A percentile compares a stretch with the other conserved stretches of the same genome.
Conservation (phyloP, 148 eudicot genomes). For the Vaccinium vitisidaea region DNA sequence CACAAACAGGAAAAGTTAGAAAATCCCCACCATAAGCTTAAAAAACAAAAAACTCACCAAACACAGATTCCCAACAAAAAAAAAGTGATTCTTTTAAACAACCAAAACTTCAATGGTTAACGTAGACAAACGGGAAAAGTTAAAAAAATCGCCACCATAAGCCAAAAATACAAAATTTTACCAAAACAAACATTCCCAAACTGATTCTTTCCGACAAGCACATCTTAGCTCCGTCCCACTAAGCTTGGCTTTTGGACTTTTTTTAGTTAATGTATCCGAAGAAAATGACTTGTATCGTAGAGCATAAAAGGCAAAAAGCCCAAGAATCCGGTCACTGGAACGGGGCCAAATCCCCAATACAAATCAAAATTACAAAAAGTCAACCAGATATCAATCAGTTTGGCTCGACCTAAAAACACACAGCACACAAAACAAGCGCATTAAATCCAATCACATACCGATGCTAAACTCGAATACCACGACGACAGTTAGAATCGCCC, state of each 20-base stretch:
- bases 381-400: not conserved
- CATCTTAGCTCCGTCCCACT: too few relatives aligned
- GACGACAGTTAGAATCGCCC: constrained; percentile 67
- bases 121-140: not conserved
- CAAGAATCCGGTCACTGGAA: too few relatives aligned
- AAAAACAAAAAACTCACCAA: not conserved
- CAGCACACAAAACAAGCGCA: not conserved
- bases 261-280: too few relatives aligned
- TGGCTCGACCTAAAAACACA: not conserved
- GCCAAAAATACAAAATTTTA: not conserved
- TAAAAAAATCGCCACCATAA: not conserved
- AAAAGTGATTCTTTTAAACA: not conserved
- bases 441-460: constrained; percentile 24
- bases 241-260: too few relatives aligned
- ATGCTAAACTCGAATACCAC: constrained; percentile 69
- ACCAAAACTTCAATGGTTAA: not conserved
- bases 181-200: not conserved
- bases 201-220: too few relatives aligned
- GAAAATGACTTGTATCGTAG: too few relatives aligned
- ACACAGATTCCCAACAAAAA: not conserved
- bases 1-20: not conserved
- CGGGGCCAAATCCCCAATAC: not conserved
- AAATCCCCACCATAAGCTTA: not conserved
- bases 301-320: too few relatives aligned
- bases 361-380: not conserved